These are phyloP conservation scores for Ogataea henricii DNA, from an alignment of 805 yeast species.

Conservation along the genomic window DNA sequence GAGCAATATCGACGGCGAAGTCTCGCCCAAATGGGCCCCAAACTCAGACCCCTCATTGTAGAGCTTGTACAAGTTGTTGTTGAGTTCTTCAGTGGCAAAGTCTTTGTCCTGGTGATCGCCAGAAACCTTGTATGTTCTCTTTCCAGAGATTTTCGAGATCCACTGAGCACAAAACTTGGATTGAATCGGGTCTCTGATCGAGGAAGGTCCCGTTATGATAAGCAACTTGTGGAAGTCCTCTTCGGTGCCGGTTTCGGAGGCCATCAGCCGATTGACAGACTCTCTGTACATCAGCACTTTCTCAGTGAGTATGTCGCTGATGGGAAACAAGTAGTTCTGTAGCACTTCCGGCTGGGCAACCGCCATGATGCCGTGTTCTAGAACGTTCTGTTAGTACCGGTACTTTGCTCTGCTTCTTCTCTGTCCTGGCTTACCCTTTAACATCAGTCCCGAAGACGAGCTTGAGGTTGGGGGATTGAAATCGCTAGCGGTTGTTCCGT, in stretches of 20 bases:
- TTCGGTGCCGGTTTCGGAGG: background rate
- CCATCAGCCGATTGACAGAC: conserved; percentile 25
- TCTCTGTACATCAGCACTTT: conserved; percentile 38
- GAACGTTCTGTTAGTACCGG: conserved; percentile 6
- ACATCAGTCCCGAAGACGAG: conserved; percentile 31
- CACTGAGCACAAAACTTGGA: conserved; percentile 44
- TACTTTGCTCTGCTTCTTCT: background rate
- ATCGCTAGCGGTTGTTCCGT: conserved; percentile 25
- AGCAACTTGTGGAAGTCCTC: conserved; percentile 24
- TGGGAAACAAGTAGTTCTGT: conserved; percentile 42
- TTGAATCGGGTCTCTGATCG: conserved; percentile 35
- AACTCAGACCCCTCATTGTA: conserved; percentile 13
- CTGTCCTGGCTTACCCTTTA: conserved; percentile 19
- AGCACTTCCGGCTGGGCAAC: conserved; percentile 47
- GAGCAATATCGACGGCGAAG: conserved; percentile 28
- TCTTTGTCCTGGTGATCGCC: background rate
- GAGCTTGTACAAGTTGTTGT: conserved; percentile 5
- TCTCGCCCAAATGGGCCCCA: background rate
- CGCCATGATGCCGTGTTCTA: conserved; percentile 38
- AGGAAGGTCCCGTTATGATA: conserved; percentile 44
- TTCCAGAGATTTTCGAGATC: conserved; percentile 34
- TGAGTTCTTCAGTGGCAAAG: conserved; percentile 7
- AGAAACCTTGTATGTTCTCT: conserved; percentile 16
- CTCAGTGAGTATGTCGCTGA: conserved; percentile 29
- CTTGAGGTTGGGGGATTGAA: conserved; percentile 20